Base-by-base conservation (phyloP, 2,329 filamentous ascomycete genomes). In the Diaporthe sp. region DNA sequence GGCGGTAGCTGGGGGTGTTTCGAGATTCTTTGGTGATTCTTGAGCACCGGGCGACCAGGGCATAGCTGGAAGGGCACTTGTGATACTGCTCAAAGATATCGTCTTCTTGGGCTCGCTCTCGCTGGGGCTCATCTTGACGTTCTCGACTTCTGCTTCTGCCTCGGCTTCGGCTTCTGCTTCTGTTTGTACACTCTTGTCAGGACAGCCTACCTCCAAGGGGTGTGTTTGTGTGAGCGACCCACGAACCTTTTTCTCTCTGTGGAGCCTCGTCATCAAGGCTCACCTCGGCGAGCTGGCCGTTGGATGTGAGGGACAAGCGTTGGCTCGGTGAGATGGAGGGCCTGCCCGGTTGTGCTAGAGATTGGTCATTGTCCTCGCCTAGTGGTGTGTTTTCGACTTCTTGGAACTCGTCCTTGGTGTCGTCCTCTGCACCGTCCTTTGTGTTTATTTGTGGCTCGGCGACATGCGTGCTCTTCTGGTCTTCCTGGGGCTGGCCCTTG, bases 21-120 rank as follows among this genome's bases (percentile, higher is more conserved):
- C 74, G 19, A 71, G 72, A 13, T 79, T 87, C 81, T 89, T 91
- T 5, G 86, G 84, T 30, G 86, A 84, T 73, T 86, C 85, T 75
- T 85, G 85, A 72, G 89, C 86, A 55, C 90, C 85, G 52, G 92
- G 90, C 25, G 90, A 92, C 92, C 93, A 95, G 75, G 92, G 92
- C 84, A 95, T 90, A 42, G 94, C 88, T 47, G 94, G 93, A 68
- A 97, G 88, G 60, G 89, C 91, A 72, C 90, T 92, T 52, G 94
- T 92, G 71, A 97, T 89, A 78, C 93, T 95, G 83, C 92, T 91
- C 50, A 91, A 87, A 57, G 91, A 92, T 66, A 92, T 84, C 67
- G 89, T 88, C 81, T 90, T 88, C 81, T 90, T 91, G 69, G 87
- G 87, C 25, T 87, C 81, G 60, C 82, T 81, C 69, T 86, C 85